Base-by-base conservation (phyloP, 768 basidiomycete species). In the Megacollybia marginata region DNA sequence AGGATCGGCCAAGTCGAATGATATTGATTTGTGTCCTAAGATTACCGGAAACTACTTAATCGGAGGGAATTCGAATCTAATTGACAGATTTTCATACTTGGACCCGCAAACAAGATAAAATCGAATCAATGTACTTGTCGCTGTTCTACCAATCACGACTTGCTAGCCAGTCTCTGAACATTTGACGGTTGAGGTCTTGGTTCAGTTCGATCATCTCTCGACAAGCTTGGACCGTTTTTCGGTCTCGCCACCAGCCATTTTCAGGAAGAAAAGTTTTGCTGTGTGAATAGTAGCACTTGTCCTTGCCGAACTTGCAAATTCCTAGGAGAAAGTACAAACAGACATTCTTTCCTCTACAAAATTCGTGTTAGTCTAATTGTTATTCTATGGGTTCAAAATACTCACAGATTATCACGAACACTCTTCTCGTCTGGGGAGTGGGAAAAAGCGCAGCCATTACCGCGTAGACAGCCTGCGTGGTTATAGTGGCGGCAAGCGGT, bases 401-500 rank as follows among this genome's bases (percentile, higher is more conserved):
- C 78, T 52, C 50, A 80, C 81, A 80, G 60, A 11, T 72, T 68
- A 53, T 83, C 76, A n/a, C 79, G 67, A 11, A 78, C 69, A 52
- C 79, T 81, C 59, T 73, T 76, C 36, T 68, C 56, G 52, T 82
- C 78, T 0, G 79, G 79, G 0, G 76, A 74, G 57, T 83, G 79
- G 16, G 71, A 76, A 59, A 66, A 80, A 15, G 50, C 50, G 55
- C 80, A 83, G 1, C 53, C 50, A 9, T 16, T 46, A 0, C 78
- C 75, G 4, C 68, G 63, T 10, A 51, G 59, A 56, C 80, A 81
- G 0, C 75, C 75, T 15, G 69, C 65, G 51, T 74, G 78, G 49
- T 83, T 82, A 57, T 82, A 79, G 57, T 75, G 77, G 43, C 73
- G 67, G 58, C 80, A 83, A 0, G 79, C 72, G 2, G 70, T 65